Conservation (phyloP, 2,329 filamentous ascomycete species). For the Penicillium sumatraense region DNA sequence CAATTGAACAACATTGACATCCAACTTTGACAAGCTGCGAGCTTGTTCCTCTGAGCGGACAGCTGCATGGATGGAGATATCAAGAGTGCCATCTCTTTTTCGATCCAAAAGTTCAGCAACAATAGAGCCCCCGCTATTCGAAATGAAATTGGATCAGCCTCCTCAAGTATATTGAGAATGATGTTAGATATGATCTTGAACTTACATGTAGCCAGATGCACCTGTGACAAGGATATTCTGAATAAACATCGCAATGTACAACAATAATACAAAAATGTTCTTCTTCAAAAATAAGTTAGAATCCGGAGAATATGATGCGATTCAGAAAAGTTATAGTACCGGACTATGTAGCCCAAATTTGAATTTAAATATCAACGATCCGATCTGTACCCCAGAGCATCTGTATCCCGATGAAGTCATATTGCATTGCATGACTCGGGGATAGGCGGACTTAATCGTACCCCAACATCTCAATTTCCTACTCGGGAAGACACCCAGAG, state of each 20-base stretch:
- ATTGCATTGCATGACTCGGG: too few relatives aligned
- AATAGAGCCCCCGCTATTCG: conserved; percentile 1
- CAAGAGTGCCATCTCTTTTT: background rate
- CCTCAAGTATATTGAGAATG: background rate
- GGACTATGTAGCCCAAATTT: too few relatives aligned
- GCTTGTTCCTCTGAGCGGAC: conserved; percentile 4
- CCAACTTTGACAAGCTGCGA: background rate
- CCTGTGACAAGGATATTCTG: conserved; percentile 1
- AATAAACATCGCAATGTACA: background rate
- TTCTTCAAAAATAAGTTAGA: background rate
- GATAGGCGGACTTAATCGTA: too few relatives aligned
- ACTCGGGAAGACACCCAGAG: too few relatives aligned
- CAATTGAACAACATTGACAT: background rate
- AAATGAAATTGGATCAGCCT: background rate
- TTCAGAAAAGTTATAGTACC: background rate
- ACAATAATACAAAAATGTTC: too few relatives aligned
- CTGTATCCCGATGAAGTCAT: too few relatives aligned
- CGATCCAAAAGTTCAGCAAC: background rate
- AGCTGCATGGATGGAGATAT: background rate
- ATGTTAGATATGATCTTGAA: too few relatives aligned
- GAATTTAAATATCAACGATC: too few relatives aligned
- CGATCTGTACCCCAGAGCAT: too few relatives aligned
- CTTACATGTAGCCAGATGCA: conserved; percentile 5
- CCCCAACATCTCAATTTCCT: too few relatives aligned
- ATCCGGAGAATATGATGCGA: background rate